Percentiles rank a stretch among this genome's conserved stretches.
These are phyloP conservation scores for Rasamsonia emersonii DNA, from an alignment of 2,329 filamentous ascomycete genomes.

Conservation along the genomic window DNA sequence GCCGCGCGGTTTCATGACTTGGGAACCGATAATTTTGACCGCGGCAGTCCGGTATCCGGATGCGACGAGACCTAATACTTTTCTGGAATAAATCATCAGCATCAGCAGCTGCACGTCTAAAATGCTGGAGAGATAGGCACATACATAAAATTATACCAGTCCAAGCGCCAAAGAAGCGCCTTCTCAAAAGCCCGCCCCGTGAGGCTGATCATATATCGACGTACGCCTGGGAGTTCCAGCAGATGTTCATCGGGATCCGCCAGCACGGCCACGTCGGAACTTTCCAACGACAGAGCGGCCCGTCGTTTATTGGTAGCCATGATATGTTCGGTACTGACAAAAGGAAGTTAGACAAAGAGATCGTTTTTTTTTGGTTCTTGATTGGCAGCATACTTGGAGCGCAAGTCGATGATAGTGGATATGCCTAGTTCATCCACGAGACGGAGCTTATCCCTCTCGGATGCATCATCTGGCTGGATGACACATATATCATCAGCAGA, in stretches of 20 bases:
- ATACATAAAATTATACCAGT: slow-evolving; percentile 58
- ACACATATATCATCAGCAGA: neutral
- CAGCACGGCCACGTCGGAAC: slow-evolving; percentile 32
- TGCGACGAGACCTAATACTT: slow-evolving; percentile 54
- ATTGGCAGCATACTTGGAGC: slow-evolving; percentile 55
- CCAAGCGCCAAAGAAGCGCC: slow-evolving; percentile 58
- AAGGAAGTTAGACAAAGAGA: slow-evolving; percentile 3
- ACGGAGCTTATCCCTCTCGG: slow-evolving; percentile 51
- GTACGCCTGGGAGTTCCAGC: slow-evolving; percentile 54
- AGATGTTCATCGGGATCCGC: slow-evolving; percentile 46
- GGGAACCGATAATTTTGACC: slow-evolving; percentile 57
- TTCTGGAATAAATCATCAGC: too few species aligned
- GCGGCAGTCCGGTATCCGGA: slow-evolving; percentile 61
- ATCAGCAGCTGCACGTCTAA: neutral
- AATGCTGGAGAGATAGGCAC: slow-evolving; percentile 10
- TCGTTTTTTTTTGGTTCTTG: slow-evolving; percentile 15
- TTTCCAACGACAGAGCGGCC: slow-evolving; percentile 23
- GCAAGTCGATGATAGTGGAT: slow-evolving; percentile 67
- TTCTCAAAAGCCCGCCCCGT: slow-evolving; percentile 64
- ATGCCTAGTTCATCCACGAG: slow-evolving; percentile 56
- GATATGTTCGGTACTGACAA: slow-evolving; percentile 59
- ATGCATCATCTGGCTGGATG: slow-evolving; percentile 56
- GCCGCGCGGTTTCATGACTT: slow-evolving; percentile 65
- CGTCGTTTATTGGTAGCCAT: slow-evolving; percentile 57
- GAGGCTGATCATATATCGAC: slow-evolving; percentile 61